Conservation (phyloP, 164 flowering plant species). For the Warburgia ugandensis region DNA sequence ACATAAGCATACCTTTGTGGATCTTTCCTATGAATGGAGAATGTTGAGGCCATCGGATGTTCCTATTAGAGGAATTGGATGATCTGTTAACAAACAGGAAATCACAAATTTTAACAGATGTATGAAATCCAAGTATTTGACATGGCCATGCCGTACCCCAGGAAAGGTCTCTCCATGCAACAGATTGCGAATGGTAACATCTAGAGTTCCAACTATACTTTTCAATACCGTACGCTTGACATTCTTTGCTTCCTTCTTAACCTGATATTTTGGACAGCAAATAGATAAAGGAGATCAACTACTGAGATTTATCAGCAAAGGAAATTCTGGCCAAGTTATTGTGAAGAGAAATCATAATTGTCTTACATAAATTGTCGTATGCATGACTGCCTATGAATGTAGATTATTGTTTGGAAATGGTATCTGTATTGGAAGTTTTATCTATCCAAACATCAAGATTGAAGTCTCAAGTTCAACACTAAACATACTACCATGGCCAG, state of each 20-base stretch:
- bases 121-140: not conserved
- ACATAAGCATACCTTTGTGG: conserved; percentile 51
- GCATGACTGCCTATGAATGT: too few species aligned
- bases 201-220: conserved; percentile 80
- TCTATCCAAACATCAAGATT: too few species aligned
- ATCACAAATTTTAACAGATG: not conserved
- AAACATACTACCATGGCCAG: too few species aligned
- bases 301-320: not conserved
- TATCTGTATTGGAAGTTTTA: too few species aligned
- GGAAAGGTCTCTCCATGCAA: conserved; percentile 61
- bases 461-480: too few species aligned
- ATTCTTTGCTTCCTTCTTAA: conserved; percentile 39
- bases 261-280: conserved; percentile 30
- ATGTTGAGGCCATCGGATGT: conserved; percentile 14
- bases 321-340: too few species aligned
- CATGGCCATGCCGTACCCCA: conserved; percentile 34
- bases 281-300: not conserved
- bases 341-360: too few species aligned
- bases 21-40: conserved; percentile 12
- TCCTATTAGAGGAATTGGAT: conserved; percentile 34
- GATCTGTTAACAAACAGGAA: not conserved
- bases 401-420: too few species aligned
- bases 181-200: conserved; percentile 46
- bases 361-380: too few species aligned
- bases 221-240: conserved; percentile 39